Conservation (phyloP, 2,329 filamentous ascomycete genomes). For the Lecanoromycetidae sp. region DNA sequence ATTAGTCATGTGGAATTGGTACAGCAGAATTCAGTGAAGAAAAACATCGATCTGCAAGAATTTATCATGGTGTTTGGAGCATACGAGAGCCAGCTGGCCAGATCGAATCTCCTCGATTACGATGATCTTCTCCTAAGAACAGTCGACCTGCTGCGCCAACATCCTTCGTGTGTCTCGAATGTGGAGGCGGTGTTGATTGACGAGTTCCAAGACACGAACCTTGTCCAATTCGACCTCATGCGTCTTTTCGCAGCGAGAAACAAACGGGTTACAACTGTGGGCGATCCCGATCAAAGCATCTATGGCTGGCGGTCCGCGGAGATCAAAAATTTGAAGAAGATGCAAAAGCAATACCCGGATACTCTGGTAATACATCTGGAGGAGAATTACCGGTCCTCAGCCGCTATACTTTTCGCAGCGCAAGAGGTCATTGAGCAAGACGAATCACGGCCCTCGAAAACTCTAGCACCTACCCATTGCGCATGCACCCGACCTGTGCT, state of each 20-base stretch:
- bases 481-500: slow-evolving; percentile 71
- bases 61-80: slow-evolving; percentile 57
- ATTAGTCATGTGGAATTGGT: slow-evolving; percentile 27
- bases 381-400: slow-evolving; percentile 89
- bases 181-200: slow-evolving; percentile 87
- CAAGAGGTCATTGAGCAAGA: slow-evolving; percentile 87
- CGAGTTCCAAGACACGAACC: slow-evolving; percentile 95
- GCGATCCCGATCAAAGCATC: slow-evolving; percentile 94
- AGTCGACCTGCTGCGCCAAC: slow-evolving; percentile 59
- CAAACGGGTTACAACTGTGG: slow-evolving; percentile 80
- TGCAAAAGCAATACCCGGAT: slow-evolving; percentile 63
- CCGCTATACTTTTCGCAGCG: slow-evolving; percentile 67
- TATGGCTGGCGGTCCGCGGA: slow-evolving; percentile 93
- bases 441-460: slow-evolving; percentile 63
- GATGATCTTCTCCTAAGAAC: slow-evolving; percentile 83
- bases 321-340: slow-evolving; percentile 69
- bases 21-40: slow-evolving; percentile 20
- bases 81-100: slow-evolving; percentile 64
- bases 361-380: slow-evolving; percentile 76
- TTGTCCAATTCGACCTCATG: slow-evolving; percentile 92
- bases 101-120: slow-evolving; percentile 80
- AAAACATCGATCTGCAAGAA: slow-evolving; percentile 46
- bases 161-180: slow-evolving; percentile 74
- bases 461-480: slow-evolving; percentile 65
- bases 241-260: slow-evolving; percentile 63